Evolutionary conservation across 768 basidiomycete genomes (phyloP).

Genomic region (Tricholoma flavovirens): DNA sequence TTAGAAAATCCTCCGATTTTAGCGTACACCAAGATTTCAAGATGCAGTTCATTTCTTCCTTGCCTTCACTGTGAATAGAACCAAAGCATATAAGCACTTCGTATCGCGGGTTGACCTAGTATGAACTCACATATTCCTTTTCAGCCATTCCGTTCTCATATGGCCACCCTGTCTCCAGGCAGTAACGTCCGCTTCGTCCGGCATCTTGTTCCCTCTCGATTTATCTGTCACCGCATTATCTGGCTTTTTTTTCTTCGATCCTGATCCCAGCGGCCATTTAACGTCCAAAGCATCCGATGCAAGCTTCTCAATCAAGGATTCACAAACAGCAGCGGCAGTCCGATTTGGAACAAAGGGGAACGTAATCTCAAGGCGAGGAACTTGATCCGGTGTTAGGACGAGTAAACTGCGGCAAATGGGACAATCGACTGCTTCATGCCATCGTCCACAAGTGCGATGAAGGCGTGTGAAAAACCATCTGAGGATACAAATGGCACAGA

Average conservation of each 20-base stretch:
- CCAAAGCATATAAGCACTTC: slow-evolving; percentile 6
- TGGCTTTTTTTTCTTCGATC: slow-evolving; percentile 18
- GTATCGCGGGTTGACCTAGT: slow-evolving; percentile 1
- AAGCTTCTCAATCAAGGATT: slow-evolving; percentile 48
- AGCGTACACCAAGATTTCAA: slow-evolving; percentile 43
- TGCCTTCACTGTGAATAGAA: slow-evolving; percentile 41
- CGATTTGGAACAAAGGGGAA: slow-evolving; percentile 66
- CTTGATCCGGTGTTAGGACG: slow-evolving; percentile 43
- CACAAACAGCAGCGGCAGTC: slow-evolving; percentile 45
- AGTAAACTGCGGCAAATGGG: slow-evolving; percentile 58
- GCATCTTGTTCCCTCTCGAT: slow-evolving; percentile 26
- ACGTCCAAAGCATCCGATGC: slow-evolving; percentile 31
- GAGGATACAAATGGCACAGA: slow-evolving; percentile 60
- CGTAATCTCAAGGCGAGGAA: slow-evolving; percentile 43
- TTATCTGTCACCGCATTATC: slow-evolving; percentile 33
- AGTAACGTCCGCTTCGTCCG: slow-evolving; percentile 30
- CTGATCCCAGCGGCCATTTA: slow-evolving; percentile 27
- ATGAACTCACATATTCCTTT: slow-evolving; percentile 44
- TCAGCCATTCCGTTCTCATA: slow-evolving; percentile 51
- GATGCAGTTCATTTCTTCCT: slow-evolving; percentile 48
- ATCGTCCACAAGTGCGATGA: slow-evolving; percentile 55
- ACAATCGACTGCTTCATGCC: slow-evolving; percentile 65
- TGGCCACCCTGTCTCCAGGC: slow-evolving; percentile 51
- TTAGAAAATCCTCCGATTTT: slow-evolving; percentile 45
- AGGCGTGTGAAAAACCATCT: slow-evolving; percentile 67